These are phyloP conservation scores for Calonectria pauciramosa DNA, from an alignment of 2,329 filamentous ascomycete genomes.

Conservation along the genomic window DNA sequence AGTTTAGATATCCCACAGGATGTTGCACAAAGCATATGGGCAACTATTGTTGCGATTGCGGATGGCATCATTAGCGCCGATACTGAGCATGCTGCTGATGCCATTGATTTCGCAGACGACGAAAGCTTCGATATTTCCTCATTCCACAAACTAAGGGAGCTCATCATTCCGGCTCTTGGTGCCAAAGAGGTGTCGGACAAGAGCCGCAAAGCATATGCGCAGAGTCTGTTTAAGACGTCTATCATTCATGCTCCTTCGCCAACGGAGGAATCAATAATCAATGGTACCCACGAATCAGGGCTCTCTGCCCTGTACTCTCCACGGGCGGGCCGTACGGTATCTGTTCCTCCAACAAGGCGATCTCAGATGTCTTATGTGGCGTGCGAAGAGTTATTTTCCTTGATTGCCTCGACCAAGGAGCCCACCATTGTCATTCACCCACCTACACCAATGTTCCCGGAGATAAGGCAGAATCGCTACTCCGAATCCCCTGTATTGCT, in stretches of 20 bases:
- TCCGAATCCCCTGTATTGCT: conserved; percentile 48
- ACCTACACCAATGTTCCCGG: conserved; percentile 60
- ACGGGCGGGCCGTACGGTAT: conserved; percentile 80
- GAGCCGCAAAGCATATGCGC: conserved; percentile 77
- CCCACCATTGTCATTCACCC: conserved; percentile 55
- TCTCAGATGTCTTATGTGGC: conserved; percentile 84
- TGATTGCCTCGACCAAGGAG: conserved; percentile 65
- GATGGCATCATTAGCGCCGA: conserved; percentile 79
- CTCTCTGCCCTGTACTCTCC: conserved; percentile 72
- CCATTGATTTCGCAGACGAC: conserved; percentile 71
- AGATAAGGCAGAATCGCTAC: conserved; percentile 39
- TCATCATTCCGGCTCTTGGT: conserved; percentile 83
- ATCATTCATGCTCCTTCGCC: conserved; percentile 78
- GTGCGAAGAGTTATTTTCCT: conserved; percentile 81
- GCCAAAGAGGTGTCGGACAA: conserved; percentile 74
- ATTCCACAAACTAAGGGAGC: conserved; percentile 76
- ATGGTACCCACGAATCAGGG: conserved; percentile 60
- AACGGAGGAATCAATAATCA: conserved; percentile 68
- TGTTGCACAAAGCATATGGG: conserved; percentile 76
- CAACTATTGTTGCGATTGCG: conserved; percentile 73
- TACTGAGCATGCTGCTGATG: conserved; percentile 61
- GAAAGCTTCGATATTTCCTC: conserved; percentile 85
- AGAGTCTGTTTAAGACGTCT: conserved; percentile 84
- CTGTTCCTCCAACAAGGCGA: conserved; percentile 74
- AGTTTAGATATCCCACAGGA: conserved; percentile 60